These are phyloP conservation scores for Phellopilus nigrolimitatus DNA, from an alignment of 1,284 basidiomycete genomes.

Conservation along the genomic window DNA sequence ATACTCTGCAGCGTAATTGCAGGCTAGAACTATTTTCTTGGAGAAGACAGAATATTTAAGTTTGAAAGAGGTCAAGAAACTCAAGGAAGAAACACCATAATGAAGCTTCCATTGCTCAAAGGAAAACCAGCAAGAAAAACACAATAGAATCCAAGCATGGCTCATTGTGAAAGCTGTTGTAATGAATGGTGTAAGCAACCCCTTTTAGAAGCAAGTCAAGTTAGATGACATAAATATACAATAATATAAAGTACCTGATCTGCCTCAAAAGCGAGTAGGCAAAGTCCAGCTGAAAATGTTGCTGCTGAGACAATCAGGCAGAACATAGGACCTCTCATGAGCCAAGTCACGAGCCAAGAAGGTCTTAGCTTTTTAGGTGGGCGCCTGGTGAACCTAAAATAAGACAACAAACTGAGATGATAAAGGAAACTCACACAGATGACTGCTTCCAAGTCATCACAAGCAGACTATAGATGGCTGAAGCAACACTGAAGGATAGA, in stretches of 20 bases:
- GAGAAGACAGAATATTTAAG: too few species aligned
- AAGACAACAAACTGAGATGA: conserved; percentile 7
- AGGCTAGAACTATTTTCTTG: too few species aligned
- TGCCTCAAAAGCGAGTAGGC: too few species aligned
- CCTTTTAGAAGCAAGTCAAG: background rate
- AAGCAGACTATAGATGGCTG: conserved; percentile 11
- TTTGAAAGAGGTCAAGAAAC: too few species aligned
- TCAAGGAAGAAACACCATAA: too few species aligned
- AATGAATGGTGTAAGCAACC: background rate
- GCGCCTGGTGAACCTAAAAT: background rate
- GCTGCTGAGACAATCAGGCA: too few species aligned
- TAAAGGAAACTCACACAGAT: too few species aligned
- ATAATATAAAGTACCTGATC: too few species aligned
- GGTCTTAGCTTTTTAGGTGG: background rate
- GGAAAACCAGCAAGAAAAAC: conserved; percentile 1
- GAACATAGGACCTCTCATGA: conserved; percentile 4
- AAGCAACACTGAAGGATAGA: conserved; percentile 11
- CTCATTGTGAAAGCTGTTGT: background rate
- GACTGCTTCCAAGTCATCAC: conserved; percentile 15
- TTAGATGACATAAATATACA: conserved; percentile 3
- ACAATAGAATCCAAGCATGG: background rate
- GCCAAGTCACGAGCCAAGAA: background rate
- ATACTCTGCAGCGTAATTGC: too few species aligned
- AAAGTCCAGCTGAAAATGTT: too few species aligned
- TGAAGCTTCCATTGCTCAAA: conserved; percentile 6